Evolutionary conservation across 139 green algal genomes (phyloP).

Genomic region (Volvox africanus): DNA sequence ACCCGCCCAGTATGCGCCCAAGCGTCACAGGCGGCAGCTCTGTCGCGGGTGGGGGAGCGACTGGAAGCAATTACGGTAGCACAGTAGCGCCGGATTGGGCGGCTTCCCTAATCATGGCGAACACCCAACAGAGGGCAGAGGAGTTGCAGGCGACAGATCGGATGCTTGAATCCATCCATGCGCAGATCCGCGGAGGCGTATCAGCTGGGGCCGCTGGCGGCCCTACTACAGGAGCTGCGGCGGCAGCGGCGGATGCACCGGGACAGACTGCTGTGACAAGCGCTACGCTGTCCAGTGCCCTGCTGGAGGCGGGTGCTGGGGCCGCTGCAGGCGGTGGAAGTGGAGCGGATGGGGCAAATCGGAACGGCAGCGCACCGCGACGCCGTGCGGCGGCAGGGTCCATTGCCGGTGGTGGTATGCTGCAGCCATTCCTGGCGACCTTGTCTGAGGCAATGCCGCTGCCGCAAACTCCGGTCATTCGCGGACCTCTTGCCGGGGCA

Average conservation of each 20-base stretch:
- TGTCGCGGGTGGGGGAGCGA: too few relatives aligned
- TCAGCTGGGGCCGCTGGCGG: neutral
- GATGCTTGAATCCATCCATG: conserved; percentile 10
- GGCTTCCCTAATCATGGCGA: conserved; percentile 20
- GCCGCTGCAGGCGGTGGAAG: neutral
- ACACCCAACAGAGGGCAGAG: neutral
- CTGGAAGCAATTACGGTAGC: neutral
- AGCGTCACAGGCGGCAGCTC: neutral
- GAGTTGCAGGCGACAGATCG: neutral
- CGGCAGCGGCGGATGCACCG: neutral
- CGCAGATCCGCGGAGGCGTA: neutral
- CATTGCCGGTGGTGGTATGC: neutral
- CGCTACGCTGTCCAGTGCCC: neutral
- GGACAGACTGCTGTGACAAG: neutral
- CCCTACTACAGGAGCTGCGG: neutral
- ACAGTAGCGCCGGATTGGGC: neutral
- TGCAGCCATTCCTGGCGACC: conserved; percentile 10
- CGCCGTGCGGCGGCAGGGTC: neutral
- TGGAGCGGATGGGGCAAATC: neutral
- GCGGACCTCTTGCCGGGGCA: neutral
- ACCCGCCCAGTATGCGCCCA: neutral
- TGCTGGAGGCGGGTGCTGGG: neutral
- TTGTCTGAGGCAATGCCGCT: conserved; percentile 19
- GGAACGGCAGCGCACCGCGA: neutral
- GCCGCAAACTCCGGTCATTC: conserved; percentile 5